Percentiles rank a stretch among this genome's conserved stretches.
These are phyloP conservation scores for Xanthoconium separans DNA, from an alignment of 1,284 basidiomycete species.

Conservation along the genomic window DNA sequence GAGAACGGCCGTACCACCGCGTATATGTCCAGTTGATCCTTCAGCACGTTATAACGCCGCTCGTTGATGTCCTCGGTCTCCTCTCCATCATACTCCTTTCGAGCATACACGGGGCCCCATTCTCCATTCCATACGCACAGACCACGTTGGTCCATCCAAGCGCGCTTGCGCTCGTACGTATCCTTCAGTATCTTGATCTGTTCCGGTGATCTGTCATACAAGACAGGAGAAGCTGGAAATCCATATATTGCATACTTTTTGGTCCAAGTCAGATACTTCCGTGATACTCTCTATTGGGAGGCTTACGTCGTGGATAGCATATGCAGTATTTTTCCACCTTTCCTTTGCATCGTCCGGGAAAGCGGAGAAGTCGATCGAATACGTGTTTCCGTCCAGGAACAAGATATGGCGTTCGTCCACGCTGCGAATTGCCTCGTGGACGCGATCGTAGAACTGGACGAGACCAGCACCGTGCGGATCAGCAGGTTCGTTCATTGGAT, in stretches of 20 bases:
- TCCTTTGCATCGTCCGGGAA: too few relatives aligned
- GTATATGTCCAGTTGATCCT: neutral
- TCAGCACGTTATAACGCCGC: neutral
- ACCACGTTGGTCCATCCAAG: neutral
- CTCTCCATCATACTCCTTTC: neutral
- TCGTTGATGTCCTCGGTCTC: neutral
- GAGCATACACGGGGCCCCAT: neutral
- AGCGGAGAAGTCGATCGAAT: too few relatives aligned
- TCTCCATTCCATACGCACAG: neutral
- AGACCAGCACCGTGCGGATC: neutral
- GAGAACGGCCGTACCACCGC: neutral
- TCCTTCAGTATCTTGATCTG: neutral
- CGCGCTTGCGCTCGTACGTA: neutral
- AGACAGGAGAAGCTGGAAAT: neutral
- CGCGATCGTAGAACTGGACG: neutral
- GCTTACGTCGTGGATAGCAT: neutral
- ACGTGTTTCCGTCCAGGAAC: neutral
- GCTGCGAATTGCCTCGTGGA: neutral
- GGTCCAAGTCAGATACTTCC: neutral
- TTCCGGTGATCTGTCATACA: neutral
- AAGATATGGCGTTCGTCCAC: neutral
- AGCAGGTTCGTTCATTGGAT: neutral
- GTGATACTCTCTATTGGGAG: neutral
- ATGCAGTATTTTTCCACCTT: neutral
- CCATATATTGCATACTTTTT: neutral